These are phyloP conservation scores for Cystoisospora suis DNA, from an alignment of 169 alveolate genomes.

Conservation along the genomic window DNA sequence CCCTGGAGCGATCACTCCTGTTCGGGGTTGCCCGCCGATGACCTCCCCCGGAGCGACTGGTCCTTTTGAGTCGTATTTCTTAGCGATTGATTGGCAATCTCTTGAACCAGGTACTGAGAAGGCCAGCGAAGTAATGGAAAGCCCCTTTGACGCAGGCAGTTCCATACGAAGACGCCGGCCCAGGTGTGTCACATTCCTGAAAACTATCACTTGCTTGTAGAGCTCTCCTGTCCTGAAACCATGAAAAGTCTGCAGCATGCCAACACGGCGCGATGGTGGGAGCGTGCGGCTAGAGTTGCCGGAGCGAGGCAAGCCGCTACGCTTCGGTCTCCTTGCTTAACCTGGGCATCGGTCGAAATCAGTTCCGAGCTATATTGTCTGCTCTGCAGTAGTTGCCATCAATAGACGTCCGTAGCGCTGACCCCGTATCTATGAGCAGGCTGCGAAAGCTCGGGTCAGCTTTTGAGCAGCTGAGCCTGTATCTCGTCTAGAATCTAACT, in stretches of 20 bases:
- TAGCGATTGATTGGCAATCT: no score
- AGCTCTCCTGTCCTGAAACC: not conserved
- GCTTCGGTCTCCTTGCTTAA: not conserved
- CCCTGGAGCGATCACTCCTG: conserved; percentile 28
- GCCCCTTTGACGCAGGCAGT: not conserved
- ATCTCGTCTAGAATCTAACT: no score
- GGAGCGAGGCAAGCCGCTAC: no score
- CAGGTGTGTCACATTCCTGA: not conserved
- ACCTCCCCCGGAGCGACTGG: no score
- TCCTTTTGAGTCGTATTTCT: no score
- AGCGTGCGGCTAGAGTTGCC: not conserved
- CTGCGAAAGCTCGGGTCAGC: no score
- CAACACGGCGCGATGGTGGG: not conserved
- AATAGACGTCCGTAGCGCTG: not conserved
- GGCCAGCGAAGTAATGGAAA: not conserved
- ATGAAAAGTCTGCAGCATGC: not conserved
- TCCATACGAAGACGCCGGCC: conserved; percentile 18
- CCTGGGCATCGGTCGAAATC: not conserved
- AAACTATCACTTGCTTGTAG: not conserved
- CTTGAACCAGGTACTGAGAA: no score
- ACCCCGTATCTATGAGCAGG: not conserved
- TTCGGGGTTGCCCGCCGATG: no score
- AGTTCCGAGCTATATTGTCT: not conserved
- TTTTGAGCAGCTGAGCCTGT: no score
- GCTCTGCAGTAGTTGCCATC: not conserved